Evolutionary conservation across 768 basidiomycete species (phyloP), one percentile per base, ranked within the genome.

Genomic region (Suillus subluteus): DNA sequence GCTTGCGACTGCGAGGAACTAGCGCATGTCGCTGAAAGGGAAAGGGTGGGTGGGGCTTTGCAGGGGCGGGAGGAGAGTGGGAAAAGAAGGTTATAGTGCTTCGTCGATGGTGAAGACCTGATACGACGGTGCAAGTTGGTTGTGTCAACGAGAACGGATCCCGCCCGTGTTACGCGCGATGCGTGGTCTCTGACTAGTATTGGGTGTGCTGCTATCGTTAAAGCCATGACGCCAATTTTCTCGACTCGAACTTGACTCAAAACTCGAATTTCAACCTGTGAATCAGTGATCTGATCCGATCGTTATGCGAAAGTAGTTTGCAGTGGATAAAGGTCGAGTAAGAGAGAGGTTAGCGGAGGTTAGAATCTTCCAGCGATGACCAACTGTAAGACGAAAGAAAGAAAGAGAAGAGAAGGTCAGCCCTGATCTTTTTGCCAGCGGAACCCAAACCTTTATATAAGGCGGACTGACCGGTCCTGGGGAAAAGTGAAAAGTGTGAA

Each of bases 21-120:
- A 9, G 41, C 66, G 26, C 75, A 71, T 44, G 73, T 75, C 30
- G 76, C 79, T 56, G 81, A 78, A 56, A 82, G 69, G 7, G 76
- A 81, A 32, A 82, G 76, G 1, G 81, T 82, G 6, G 81, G 79
- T 5, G 75, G 74, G 12, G 79, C 79, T 63, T 82, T 82, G 65
- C 56, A 68, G 13, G 65, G n/a, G 74, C 64, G 50, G 71, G 66
- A 0, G 56, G 65, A 59, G 73, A 79, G 23, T 65, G 68, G n/a
- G 72, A 70, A 23, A 65, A 50, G 65, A 65, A 26, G 64, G 65
- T 66, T 64, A n/a, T 64, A 43, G 18, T 64, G 63, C 63, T 64
- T 64, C 18, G 63, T 62, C 63, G 63, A 59, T 40, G 52, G n/a
- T 32, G 26, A 64, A 13, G 26, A 26, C 38, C 23, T 64, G 38